Conservation (phyloP, 805 yeast species). For the Candida endomychidarum region DNA sequence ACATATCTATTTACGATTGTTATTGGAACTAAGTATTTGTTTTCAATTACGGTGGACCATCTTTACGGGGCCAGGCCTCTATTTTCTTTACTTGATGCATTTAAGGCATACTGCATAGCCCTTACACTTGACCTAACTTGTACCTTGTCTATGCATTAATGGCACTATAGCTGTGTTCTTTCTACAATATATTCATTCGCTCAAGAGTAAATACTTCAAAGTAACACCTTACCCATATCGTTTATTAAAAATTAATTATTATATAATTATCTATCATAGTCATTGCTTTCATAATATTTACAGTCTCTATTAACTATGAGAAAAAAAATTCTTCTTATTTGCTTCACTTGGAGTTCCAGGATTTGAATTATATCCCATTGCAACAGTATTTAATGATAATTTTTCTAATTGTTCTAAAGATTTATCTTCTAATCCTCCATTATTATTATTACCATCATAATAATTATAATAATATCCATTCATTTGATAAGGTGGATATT, state of each 20-base stretch:
- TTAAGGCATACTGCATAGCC: too few relatives aligned
- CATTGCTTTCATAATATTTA: slow-evolving; percentile 7
- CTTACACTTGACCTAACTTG: too few relatives aligned
- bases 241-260: slow-evolving; percentile 6
- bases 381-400: slow-evolving; percentile 46
- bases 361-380: slow-evolving; percentile 45
- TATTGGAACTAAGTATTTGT: too few relatives aligned
- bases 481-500: neutral
- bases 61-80: too few relatives aligned
- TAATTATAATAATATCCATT: slow-evolving; percentile 6
- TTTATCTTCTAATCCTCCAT: slow-evolving; percentile 26
- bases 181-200: too few relatives aligned
- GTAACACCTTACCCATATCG: too few relatives aligned
- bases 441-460: slow-evolving; percentile 22
- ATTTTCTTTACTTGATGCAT: too few relatives aligned
- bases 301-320: slow-evolving; percentile 5
- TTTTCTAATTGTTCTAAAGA: slow-evolving; percentile 39
- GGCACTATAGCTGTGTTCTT: too few relatives aligned
- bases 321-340: slow-evolving; percentile 10
- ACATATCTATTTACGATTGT: too few relatives aligned
- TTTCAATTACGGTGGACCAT: too few relatives aligned
- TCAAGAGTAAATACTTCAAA: too few relatives aligned
- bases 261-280: slow-evolving; percentile 4
- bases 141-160: too few relatives aligned
- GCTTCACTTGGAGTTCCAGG: slow-evolving; percentile 35